Conservation (phyloP, 2,329 filamentous ascomycete genomes). For the Diaporthe caulivora region DNA sequence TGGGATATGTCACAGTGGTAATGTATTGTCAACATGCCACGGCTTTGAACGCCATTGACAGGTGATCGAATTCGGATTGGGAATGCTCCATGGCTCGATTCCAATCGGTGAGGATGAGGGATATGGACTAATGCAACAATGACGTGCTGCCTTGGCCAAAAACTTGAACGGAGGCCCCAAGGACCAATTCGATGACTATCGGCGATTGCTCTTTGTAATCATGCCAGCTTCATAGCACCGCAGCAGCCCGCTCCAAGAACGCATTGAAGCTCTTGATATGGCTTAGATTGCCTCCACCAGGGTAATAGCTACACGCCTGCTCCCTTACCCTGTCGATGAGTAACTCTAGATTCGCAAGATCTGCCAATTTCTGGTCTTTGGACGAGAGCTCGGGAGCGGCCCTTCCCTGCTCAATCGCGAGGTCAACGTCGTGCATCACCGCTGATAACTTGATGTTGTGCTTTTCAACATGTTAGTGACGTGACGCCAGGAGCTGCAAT, state of each 20-base stretch:
- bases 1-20: neutral
- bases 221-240: slow-evolving; percentile 61
- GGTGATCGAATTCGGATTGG: neutral
- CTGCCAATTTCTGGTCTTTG: slow-evolving; percentile 61
- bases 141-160: neutral
- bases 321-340: slow-evolving; percentile 66
- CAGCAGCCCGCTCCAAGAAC: slow-evolving; percentile 71
- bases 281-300: slow-evolving; percentile 62
- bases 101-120: neutral
- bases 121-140: neutral
- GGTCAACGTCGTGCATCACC: slow-evolving; percentile 72
- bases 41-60: neutral
- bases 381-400: slow-evolving; percentile 60
- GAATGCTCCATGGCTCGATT: neutral
- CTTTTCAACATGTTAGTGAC: slow-evolving; percentile 41
- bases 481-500: neutral
- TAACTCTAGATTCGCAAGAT: slow-evolving; percentile 69
- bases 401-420: slow-evolving; percentile 59
- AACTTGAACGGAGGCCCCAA: neutral
- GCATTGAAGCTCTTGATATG: slow-evolving; percentile 73
- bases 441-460: slow-evolving; percentile 67
- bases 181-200: neutral
- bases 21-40: neutral
- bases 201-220: neutral
- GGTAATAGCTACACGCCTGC: slow-evolving; percentile 63